A percentile compares a stretch with the other conserved stretches of the same genome.
Conservation (phyloP, 768 basidiomycete species). For the Paxillus rubicundulus region DNA sequence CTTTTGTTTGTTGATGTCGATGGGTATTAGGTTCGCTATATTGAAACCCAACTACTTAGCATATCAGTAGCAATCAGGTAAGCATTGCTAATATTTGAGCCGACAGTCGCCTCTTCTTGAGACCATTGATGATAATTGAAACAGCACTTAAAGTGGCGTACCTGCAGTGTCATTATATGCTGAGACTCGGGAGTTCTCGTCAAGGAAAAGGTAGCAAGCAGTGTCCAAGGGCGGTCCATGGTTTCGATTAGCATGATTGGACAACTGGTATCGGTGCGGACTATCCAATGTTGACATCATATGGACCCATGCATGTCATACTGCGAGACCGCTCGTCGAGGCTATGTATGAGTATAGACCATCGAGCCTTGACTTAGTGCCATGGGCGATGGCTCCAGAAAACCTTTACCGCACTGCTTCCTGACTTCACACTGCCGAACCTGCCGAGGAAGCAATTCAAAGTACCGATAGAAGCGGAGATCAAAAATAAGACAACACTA, state of each 20-base stretch:
- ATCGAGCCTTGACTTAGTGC: conserved; percentile 7
- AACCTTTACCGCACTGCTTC: conserved; percentile 22
- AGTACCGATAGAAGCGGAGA: conserved; percentile 30
- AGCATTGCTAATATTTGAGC: conserved; percentile 28
- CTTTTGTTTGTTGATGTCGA: conserved; percentile 42
- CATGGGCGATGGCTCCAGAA: conserved; percentile 22
- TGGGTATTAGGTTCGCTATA: conserved; percentile 34
- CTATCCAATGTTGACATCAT: background rate
- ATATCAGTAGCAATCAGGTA: conserved; percentile 23
- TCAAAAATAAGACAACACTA: conserved; percentile 20
- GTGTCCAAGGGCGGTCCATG: background rate
- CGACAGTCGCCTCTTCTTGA: background rate
- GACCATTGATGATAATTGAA: background rate
- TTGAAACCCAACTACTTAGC: conserved; percentile 36
- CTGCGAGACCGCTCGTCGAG: background rate
- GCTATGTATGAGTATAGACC: background rate
- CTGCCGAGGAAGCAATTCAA: conserved; percentile 22
- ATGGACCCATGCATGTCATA: background rate
- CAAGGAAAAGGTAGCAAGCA: background rate
- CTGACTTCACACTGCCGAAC: conserved; percentile 15
- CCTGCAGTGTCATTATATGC: conserved; percentile 1
- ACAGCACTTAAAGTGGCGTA: background rate
- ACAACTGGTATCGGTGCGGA: background rate
- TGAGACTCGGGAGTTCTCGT: background rate
- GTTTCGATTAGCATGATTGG: background rate